Evolutionary conservation across 345 rosid genomes (phyloP), one percentile per base, ranked within the genome.

Genomic region (Camelina laxa): DNA sequence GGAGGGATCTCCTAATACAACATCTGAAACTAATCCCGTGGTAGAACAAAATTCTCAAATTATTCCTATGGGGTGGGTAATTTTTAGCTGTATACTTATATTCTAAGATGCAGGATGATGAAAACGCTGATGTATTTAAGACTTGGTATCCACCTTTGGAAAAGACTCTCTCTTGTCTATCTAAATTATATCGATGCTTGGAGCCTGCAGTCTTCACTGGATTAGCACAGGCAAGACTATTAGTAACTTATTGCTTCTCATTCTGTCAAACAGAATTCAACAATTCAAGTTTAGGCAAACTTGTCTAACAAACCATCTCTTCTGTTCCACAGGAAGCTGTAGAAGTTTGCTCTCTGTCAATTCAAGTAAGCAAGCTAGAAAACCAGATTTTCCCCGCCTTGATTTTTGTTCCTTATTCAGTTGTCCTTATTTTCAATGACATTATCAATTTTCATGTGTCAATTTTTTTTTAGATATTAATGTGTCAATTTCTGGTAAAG

Each of bases 81-180:
- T 62, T 31, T 20, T 64, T 51, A 57, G 72, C 42, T 69, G 73
- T 62, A 62, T 64, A 42, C 60, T 74, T 33, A 54, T 50, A 47
- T 68, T 31, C 41, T 73, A 36, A 70, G 61, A 63, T 56, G 73
- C 88, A 92, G 97, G 86, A 80, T 73, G 87, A 81, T 65, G 97
- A 79, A 80, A 85, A 81, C 67, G 61, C 88, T 19, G 87, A 86
- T 81, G 84, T 81, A 64, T 87, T 84, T 81, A 90, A 85, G 79
- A 84, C 92, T 82, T 92, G 97, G 99, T 95, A 92, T 75, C 97
- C 99, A 42, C 92, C 99, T 35, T 66, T 95, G 75, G 99, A 95
- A 87, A 92, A 87, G 81, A 92, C 99, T 48, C 65, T 95, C 58
- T 90, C 99, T 64, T 85, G 90, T 87, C 96, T 95, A 60, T 90